Evolutionary conservation across 331 rosid genomes (phyloP).

Genomic region (Stylosanthes scabra): DNA sequence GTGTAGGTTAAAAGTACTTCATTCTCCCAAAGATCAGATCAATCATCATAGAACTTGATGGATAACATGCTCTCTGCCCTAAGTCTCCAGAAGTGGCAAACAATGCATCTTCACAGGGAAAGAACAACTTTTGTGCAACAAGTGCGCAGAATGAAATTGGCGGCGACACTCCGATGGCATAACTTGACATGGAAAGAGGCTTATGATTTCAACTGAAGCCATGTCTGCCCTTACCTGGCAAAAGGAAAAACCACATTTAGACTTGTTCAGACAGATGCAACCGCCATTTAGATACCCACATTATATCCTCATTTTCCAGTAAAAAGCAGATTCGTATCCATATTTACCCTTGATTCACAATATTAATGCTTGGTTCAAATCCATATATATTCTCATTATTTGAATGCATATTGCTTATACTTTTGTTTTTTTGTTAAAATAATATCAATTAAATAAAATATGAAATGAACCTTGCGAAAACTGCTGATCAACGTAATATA

Average conservation of each 20-base stretch:
- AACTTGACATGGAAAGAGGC: conserved; percentile 34
- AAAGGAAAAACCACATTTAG: conserved; percentile 18
- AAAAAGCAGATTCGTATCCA: neutral
- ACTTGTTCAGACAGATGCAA: neutral
- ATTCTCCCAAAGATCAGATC: conserved; percentile 41
- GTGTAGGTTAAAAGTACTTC: conserved; percentile 23
- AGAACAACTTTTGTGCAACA: conserved; percentile 26
- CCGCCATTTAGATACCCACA: conserved; percentile 21
- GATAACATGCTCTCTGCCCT: conserved; percentile 24
- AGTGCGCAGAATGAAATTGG: conserved; percentile 37
- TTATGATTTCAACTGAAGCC: conserved; percentile 24
- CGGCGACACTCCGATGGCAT: conserved; percentile 6
- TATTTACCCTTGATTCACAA: neutral
- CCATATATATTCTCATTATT: neutral
- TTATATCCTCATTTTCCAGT: neutral
- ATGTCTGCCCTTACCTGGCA: conserved; percentile 20
- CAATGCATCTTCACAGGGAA: conserved; percentile 26
- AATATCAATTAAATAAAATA: neutral
- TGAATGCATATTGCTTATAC: neutral
- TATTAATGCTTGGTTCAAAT: neutral
- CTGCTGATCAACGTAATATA: neutral
- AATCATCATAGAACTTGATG: conserved; percentile 29
- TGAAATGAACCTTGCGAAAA: conserved; percentile 20
- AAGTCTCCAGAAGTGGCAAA: conserved; percentile 25
- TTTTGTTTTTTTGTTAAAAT: neutral